phyloP scores from a whole-genome alignment of 1,284 basidiomycete genomes.

The Exobasidium rhododendri region DNA sequence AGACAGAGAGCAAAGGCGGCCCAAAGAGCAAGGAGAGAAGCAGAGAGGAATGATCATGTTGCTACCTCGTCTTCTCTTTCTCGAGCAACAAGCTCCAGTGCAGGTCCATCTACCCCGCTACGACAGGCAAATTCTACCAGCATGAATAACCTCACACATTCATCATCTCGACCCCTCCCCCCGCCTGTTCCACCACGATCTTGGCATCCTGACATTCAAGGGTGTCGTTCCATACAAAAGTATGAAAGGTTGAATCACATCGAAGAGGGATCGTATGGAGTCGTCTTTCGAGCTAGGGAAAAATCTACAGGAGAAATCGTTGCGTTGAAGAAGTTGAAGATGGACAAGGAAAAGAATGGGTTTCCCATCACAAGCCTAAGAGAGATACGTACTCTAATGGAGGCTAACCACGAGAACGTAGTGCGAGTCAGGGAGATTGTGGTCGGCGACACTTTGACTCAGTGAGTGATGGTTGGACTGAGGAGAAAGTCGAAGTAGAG shows the following conservation, averaged over 20 bases:
- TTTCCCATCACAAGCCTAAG: slow-evolving; percentile 96
- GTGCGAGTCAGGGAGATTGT: slow-evolving; percentile 94
- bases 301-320: slow-evolving; percentile 85
- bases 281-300: slow-evolving; percentile 88
- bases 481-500: neutral
- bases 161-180: neutral
- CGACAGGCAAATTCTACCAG: slow-evolving; percentile 4
- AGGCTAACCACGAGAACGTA: slow-evolving; percentile 76
- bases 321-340: slow-evolving; percentile 94
- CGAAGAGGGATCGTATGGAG: slow-evolving; percentile 97
- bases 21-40: slow-evolving; percentile 12
- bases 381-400: slow-evolving; percentile 91
- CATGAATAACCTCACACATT: neutral
- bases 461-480: slow-evolving; percentile 67
- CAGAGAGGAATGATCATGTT: neutral
- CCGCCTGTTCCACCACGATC: slow-evolving; percentile 15
- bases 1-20: slow-evolving; percentile 16
- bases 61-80: neutral
- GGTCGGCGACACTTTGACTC: slow-evolving; percentile 96
- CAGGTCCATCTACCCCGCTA: neutral
- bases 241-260: slow-evolving; percentile 77
- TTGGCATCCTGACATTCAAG: slow-evolving; percentile 31
- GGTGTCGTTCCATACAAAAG: slow-evolving; percentile 39
- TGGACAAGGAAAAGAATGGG: slow-evolving; percentile 95
- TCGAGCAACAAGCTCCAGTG: neutral